Evolutionary conservation across 1,139 yeast genomes (phyloP).

Genomic region (Hanseniaspora sp.): DNA sequence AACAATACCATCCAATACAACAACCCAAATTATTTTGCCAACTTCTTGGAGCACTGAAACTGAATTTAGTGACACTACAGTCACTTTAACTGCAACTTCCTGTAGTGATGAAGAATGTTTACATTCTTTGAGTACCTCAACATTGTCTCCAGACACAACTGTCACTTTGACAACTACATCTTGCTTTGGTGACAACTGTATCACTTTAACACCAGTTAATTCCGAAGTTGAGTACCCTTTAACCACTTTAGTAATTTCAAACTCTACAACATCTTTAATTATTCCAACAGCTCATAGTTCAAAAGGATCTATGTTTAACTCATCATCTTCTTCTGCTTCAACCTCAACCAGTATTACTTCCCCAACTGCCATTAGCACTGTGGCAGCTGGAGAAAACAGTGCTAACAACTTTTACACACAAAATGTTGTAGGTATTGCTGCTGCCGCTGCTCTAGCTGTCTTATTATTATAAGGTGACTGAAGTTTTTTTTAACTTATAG

Average conservation of each 20-base stretch:
- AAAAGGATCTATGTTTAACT: not conserved
- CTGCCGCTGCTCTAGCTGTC: slow-evolving; percentile 2
- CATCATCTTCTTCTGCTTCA: not conserved
- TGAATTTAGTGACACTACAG: not conserved
- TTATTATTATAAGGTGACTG: not conserved
- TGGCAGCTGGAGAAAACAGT: slow-evolving; percentile 9
- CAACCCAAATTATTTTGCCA: too few species aligned
- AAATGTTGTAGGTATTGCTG: not conserved
- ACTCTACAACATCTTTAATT: not conserved
- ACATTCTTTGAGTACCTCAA: not conserved
- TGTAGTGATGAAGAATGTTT: not conserved
- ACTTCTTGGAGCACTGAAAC: not conserved
- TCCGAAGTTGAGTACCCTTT: too few species aligned
- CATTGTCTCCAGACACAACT: not conserved
- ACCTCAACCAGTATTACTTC: too few species aligned
- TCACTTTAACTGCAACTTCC: not conserved
- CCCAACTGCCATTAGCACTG: slow-evolving; percentile 3
- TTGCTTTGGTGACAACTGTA: not conserved
- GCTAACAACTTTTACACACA: not conserved
- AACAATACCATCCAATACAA: too few species aligned
- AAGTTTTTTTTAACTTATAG: not conserved
- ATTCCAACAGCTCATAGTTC: not conserved
- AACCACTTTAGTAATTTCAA: too few species aligned
- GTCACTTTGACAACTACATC: not conserved
- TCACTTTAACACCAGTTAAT: not conserved